Percentiles rank a stretch among this genome's conserved stretches.
These are phyloP conservation scores for Boletus insuetus DNA, from an alignment of 768 basidiomycete species.

Conservation along the genomic window DNA sequence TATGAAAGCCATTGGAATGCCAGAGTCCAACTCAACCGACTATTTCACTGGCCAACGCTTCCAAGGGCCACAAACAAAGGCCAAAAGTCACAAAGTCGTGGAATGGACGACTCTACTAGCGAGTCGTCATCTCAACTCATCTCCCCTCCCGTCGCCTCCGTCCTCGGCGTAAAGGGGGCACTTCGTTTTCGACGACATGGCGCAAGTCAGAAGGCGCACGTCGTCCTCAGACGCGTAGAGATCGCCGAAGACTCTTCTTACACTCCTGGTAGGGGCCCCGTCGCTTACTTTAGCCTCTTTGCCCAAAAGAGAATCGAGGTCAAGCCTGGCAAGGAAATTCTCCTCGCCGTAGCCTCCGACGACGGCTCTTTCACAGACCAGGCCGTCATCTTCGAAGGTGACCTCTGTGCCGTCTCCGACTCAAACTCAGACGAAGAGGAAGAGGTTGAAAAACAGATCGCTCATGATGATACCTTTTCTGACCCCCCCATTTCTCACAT, in stretches of 20 bases:
- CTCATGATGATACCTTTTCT: conserved; percentile 40
- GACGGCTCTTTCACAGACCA: conserved; percentile 55
- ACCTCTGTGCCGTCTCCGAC: conserved; percentile 30
- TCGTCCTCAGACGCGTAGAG: conserved; percentile 62
- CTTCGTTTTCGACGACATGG: conserved; percentile 68
- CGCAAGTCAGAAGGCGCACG: conserved; percentile 64
- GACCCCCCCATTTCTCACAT: conserved; percentile 34
- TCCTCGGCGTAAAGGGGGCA: conserved; percentile 59
- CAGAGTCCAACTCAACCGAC: not conserved
- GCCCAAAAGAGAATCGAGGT: conserved; percentile 69
- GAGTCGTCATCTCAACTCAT: conserved; percentile 32
- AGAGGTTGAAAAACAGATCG: conserved; percentile 40
- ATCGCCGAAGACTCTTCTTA: conserved; percentile 44
- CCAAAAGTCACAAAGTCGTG: conserved; percentile 7
- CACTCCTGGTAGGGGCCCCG: conserved; percentile 36
- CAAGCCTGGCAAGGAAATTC: conserved; percentile 68
- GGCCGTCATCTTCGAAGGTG: conserved; percentile 58
- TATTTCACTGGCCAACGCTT: conserved; percentile 4
- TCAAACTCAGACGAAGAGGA: conserved; percentile 37
- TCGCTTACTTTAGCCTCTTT: conserved; percentile 61
- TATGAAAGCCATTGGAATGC: not conserved
- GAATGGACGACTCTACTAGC: conserved; percentile 39
- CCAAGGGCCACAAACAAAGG: conserved; percentile 10
- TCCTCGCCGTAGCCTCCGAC: conserved; percentile 53
- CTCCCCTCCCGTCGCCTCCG: conserved; percentile 42